Base-by-base conservation (phyloP, 2,329 filamentous ascomycete genomes). In the Fusarium veterinarium region DNA sequence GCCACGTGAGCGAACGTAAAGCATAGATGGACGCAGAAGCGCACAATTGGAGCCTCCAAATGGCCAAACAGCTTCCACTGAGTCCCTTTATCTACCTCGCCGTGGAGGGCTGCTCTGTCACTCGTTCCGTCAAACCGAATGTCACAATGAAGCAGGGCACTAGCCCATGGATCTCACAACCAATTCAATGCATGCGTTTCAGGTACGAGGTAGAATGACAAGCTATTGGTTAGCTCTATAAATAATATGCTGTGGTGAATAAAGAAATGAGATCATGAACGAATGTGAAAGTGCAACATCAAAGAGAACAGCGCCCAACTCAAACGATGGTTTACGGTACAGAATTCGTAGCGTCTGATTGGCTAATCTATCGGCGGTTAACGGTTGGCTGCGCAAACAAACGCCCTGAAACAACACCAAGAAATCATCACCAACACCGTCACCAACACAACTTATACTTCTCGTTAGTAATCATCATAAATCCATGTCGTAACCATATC, bases 401-500 rank as follows among this genome's bases (percentile, higher is more conserved):
- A 40, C 31, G 28, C 42, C 37, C 25, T 28, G 40, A 41, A 64
- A 56, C 53, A 62, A 41, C 61, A 64, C 45, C 28, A 48, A 48
- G n/a, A 46, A 23, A 40, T 28, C 8, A 38, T 37, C 57, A 17
- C 37, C 14, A 38, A 20, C 40, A 46, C 10, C 19, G n/a, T n/a
- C 23, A 30, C 25, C 20, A 38, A 12, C 16, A 23, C 14, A 2
- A 48, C 12, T 10, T 19, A 20, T 25, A n/a, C 23, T 14, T 9
- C 6, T n/a, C 2, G 19, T 53, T 30, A 30, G 19, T 17, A 10
- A 19, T 42, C 28, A 20, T 53, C 42, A 57, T 57, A n/a, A 58
- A 60, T 63, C 41, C 37, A 40, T 56, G 60, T 68, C 60, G 53
- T 69, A 68, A 41, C 48, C 57, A 75, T 76, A 67, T 74, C 48